A percentile compares a stretch with the other conserved stretches of the same genome.
Conservation (phyloP, 805 yeast genomes). For the Suhomyces kilbournensis region DNA sequence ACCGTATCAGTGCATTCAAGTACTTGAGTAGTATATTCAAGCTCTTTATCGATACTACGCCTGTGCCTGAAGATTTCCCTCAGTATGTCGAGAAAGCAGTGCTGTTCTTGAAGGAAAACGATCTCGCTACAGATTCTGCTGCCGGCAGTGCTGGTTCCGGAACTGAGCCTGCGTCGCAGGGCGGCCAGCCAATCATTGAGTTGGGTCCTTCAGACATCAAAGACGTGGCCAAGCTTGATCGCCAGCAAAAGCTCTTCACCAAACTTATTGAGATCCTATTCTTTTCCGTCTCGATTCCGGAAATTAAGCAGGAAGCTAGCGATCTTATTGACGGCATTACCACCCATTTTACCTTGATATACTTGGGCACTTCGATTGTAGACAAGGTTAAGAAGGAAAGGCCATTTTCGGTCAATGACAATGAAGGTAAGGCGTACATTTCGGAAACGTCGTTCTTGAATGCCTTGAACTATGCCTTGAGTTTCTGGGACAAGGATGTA, state of each 20-base stretch:
- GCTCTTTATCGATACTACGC: constrained; percentile 59
- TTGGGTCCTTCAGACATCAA: constrained; percentile 43
- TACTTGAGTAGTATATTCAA: constrained; percentile 65
- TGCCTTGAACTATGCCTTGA: constrained; percentile 75
- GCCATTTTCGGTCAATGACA: constrained; percentile 69
- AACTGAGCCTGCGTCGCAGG: not conserved
- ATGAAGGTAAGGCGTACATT: constrained; percentile 71
- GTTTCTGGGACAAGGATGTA: constrained; percentile 70
- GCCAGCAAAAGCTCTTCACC: constrained; percentile 64
- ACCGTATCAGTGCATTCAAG: constrained; percentile 73
- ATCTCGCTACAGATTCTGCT: constrained; percentile 5
- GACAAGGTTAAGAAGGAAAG: constrained; percentile 67
- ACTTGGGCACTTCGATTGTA: constrained; percentile 68
- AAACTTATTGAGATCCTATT: constrained; percentile 69
- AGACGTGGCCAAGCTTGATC: constrained; percentile 48
- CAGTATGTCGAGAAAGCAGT: constrained; percentile 51
- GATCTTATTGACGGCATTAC: constrained; percentile 61
- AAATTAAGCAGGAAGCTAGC: constrained; percentile 65
- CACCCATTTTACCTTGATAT: constrained; percentile 75
- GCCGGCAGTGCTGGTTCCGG: not conserved
- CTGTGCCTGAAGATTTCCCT: constrained; percentile 43
- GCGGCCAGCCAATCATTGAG: constrained; percentile 16
- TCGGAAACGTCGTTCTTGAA: constrained; percentile 68
- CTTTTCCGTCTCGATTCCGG: constrained; percentile 72
- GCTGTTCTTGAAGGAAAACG: constrained; percentile 40